Base-by-base conservation (phyloP, 331 rosid species). In the Quercus phellos region DNA sequence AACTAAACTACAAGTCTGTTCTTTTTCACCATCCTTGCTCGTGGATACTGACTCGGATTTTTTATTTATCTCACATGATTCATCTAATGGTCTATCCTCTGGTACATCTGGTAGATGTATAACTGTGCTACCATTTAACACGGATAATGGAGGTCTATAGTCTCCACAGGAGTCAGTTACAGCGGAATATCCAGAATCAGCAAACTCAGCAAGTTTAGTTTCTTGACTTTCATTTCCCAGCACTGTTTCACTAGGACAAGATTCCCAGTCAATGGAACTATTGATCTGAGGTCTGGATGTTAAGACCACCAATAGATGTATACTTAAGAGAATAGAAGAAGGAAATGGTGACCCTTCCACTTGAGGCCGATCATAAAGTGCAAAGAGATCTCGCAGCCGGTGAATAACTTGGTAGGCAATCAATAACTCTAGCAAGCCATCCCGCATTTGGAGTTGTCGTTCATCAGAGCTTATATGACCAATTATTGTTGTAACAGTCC, bases 291-390 rank as follows among this genome's bases (percentile, higher is more conserved):
- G 86, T 70, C 96, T 87, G 79, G 89, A 92, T 54, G 97, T 94
- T 85, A 94, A 85, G 77, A 88, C 92, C 73, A 88, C 94, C 96
- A 94, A 83, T 59, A 92, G 91, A 53, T 85, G 85, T 82, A 92
- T 84, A 83, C 99, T 90, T 77, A 87, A 87, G 81, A 90, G 91
- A 86, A 94, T 90, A 38, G 97, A 87, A 73, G 90, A 84, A 73
- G 98, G 99, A 86, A 92, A 92, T 38, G 97, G 88, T n/a, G 88
- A 92, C 75, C 97, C 98, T 86, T 94, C 99, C 89, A 91, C 96
- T 86, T 94, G 99, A 55, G 99, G 99, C 86, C 99, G 88, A 80
- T 94, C 97, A 83, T 94, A 93, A 72, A 94, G 99, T 55, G 99
- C 98, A 90, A 94, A 94, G 77, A 94, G 96, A 85, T 94, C 99